Evolutionary conservation across 2,329 filamentous ascomycete species (phyloP).

Genomic region (Ophiostoma piceae): DNA sequence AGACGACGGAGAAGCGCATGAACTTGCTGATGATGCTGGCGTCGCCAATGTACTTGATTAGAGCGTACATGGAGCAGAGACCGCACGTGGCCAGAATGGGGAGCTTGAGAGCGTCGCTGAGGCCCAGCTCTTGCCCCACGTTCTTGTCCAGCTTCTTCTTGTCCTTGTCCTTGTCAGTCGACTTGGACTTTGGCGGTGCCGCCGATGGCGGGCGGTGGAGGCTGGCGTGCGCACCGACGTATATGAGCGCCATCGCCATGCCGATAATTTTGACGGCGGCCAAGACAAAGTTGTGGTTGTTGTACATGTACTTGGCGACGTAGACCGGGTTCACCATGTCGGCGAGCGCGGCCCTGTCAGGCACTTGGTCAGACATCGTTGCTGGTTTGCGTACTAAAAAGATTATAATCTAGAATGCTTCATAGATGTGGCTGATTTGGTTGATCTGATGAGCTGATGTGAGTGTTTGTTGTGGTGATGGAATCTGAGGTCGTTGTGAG

Average conservation of each 20-base stretch:
- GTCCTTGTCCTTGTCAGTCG: constrained; percentile 27
- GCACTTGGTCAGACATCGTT: too few relatives aligned
- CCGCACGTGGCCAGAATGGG: constrained; percentile 67
- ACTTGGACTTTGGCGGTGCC: constrained; percentile 45
- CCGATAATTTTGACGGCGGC: constrained; percentile 48
- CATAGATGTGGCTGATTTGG: too few relatives aligned
- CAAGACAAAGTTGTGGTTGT: constrained; percentile 37
- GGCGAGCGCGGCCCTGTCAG: neutral
- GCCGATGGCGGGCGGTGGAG: constrained; percentile 79
- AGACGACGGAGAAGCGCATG: constrained; percentile 75
- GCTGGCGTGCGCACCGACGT: constrained; percentile 77
- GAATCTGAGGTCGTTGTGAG: too few relatives aligned
- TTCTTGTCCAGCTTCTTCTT: constrained; percentile 14
- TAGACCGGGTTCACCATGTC: neutral
- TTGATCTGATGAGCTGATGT: too few relatives aligned
- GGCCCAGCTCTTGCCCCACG: constrained; percentile 53
- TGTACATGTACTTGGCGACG: neutral
- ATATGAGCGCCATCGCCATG: constrained; percentile 76
- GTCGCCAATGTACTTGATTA: constrained; percentile 85
- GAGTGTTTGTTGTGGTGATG: too few relatives aligned
- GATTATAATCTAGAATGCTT: too few relatives aligned
- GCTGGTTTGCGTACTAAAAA: too few relatives aligned
- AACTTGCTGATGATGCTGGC: constrained; percentile 76
- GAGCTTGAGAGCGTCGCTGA: constrained; percentile 77
- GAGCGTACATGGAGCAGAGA: constrained; percentile 71